Evolutionary conservation across 2,329 filamentous ascomycete genomes (phyloP).

Genomic region (Penicillium sp.): DNA sequence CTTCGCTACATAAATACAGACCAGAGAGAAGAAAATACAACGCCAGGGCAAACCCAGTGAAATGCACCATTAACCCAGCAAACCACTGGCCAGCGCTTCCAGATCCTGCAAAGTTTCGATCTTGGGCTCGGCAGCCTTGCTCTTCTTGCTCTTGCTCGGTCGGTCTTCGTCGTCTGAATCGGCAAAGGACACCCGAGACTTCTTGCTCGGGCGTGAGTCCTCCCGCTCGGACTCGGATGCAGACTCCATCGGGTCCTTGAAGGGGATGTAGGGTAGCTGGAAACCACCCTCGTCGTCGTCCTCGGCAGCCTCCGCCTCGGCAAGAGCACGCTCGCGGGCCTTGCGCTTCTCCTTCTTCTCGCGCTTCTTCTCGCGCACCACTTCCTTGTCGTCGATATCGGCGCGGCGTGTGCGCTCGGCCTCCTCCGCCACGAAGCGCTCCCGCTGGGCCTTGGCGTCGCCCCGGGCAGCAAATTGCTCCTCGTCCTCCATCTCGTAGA

Average conservation of each 20-base stretch:
- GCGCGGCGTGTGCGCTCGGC: conserved; percentile 68
- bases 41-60: neutral
- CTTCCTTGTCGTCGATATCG: conserved; percentile 79
- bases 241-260: conserved; percentile 22
- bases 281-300: conserved; percentile 20
- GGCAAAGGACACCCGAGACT: conserved; percentile 42
- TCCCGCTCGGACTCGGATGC: conserved; percentile 24
- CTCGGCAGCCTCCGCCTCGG: conserved; percentile 31
- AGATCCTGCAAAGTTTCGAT: conserved; percentile 50
- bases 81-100: conserved; percentile 47
- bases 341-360: conserved; percentile 50
- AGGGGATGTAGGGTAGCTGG: conserved; percentile 22
- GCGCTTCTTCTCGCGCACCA: conserved; percentile 70
- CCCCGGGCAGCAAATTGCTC: conserved; percentile 75
- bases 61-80: conserved; percentile 35
- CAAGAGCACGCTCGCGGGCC: conserved; percentile 39
- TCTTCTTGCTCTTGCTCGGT: conserved; percentile 29
- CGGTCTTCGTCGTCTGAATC: conserved; percentile 27
- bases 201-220: conserved; percentile 37
- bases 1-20: conserved; percentile 7
- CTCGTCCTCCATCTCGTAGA: conserved; percentile 88
- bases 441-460: conserved; percentile 71
- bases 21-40: neutral
- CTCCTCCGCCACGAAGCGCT: conserved; percentile 76
- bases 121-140: conserved; percentile 24